A percentile compares a stretch with the other conserved stretches of the same genome.
Conservation (phyloP, 208 protist genomes). For the Dictyostelium gargantuum region DNA sequence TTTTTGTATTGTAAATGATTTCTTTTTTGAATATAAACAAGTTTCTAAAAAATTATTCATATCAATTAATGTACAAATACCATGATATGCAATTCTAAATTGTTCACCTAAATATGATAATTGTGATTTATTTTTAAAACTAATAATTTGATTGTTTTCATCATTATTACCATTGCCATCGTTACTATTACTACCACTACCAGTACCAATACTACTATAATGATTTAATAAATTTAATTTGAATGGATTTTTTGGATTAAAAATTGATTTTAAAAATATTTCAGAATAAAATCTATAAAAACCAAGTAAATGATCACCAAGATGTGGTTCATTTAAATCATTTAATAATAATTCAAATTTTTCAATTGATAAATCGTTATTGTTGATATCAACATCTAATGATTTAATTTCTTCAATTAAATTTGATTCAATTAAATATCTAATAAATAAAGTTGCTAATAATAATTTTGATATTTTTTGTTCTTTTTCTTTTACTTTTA, state of each 20-base stretch:
- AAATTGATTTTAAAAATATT: neutral
- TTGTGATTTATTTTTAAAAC: neutral
- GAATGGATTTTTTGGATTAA: neutral
- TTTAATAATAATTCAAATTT: neutral
- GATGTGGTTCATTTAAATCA: neutral
- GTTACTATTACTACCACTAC: too few species aligned
- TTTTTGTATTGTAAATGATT: neutral
- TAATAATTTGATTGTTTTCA: neutral
- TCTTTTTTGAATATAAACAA: neutral
- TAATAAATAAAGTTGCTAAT: neutral
- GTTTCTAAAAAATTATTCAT: neutral
- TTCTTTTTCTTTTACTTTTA: neutral
- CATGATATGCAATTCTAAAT: neutral
- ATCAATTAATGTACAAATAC: neutral
- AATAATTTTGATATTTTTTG: neutral
- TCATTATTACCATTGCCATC: neutral
- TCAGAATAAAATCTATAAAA: neutral
- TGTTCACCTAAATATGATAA: neutral
- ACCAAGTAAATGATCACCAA: neutral
- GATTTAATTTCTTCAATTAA: neutral
- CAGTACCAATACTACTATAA: too few species aligned
- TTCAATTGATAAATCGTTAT: too few species aligned
- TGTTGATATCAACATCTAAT: neutral
- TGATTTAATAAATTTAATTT: neutral
- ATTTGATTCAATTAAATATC: neutral